Base-by-base conservation (phyloP, 805 yeast species). In the Komagataella pseudopastoris region DNA sequence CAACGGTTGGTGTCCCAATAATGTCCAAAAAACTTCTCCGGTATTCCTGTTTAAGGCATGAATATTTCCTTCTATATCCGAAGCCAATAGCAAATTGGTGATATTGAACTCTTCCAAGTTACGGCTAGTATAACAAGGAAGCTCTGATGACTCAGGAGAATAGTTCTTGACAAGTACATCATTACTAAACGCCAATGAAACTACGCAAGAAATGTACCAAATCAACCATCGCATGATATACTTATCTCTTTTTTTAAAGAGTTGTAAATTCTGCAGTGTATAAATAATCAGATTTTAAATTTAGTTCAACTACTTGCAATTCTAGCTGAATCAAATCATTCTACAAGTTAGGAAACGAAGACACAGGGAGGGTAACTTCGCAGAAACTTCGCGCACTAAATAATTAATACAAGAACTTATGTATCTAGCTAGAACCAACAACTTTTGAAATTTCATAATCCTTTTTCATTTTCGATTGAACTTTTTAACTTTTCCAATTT, bases 41-140 rank as follows among this genome's bases (percentile, higher is more conserved):
- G 85, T 79, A 49, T 77, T 71, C 54, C 97, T 71, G 56, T 83
- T 80, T 7, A 89, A 65, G 0, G 93, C 96, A 61, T 88, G 93
- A 7, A 90, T 64, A 24, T 85, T 82, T 1, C 97, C 98, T 60
- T 91, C 96, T 1, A 89, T 76, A 59, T 90, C 95, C 10, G 90
- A 79, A 0, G 87, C 80, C 4, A 89, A 65, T 2, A 90, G 62
- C 7, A 85, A 59, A 56, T 83, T 79, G 0, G 86, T 68, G 39
- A 30, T 30, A 10, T 30, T 30, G n/a, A 30, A 30, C 14, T 30
- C n/a, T 30, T 30, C 39, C 39, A 30, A 30, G n/a, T 30, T 30
- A 30, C 39, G 39, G 14, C 39, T n/a, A 7, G 39, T 30, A 30
- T 30, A 30, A 30, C 39, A 30, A 30, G 39, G 39, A 30, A 30